A percentile compares a stretch with the other conserved stretches of the same genome.
Conservation (phyloP, 805 yeast genomes). For the Tetrapisispora iriomotensis region DNA sequence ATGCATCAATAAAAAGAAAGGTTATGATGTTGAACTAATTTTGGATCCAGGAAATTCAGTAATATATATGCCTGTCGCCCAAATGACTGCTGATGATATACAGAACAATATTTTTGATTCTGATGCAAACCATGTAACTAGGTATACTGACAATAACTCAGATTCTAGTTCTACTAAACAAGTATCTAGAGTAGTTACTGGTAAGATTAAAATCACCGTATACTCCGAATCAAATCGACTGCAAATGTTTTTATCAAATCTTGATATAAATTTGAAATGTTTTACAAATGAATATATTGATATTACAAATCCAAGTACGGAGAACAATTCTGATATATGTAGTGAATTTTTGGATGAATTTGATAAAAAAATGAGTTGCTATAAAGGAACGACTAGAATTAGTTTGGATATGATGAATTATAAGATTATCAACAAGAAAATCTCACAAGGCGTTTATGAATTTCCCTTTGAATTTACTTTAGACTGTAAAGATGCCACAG, state of each 20-base stretch:
- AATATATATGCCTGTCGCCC: constrained; percentile 11
- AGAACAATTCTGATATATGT: background rate
- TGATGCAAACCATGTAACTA: constrained; percentile 1
- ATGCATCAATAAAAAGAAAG: constrained; percentile 6
- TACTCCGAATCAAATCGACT: background rate
- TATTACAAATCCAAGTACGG: constrained; percentile 5
- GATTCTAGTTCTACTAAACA: background rate
- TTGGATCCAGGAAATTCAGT: constrained; percentile 8
- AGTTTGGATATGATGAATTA: constrained; percentile 1
- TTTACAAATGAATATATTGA: constrained; percentile 13
- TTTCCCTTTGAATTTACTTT: constrained; percentile 3
- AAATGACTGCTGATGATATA: constrained; percentile 1
- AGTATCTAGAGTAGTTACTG: constrained; percentile 2
- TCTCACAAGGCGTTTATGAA: constrained; percentile 2
- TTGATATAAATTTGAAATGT: constrained; percentile 12
- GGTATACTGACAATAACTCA: background rate
- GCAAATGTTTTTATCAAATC: constrained; percentile 8
- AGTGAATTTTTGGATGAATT: background rate
- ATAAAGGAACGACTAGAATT: background rate
- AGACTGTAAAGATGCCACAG: constrained; percentile 2
- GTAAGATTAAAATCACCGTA: constrained; percentile 5
- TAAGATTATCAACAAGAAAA: background rate
- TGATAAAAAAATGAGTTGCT: background rate
- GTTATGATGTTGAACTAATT: constrained; percentile 10
- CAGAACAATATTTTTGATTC: constrained; percentile 1